phyloP scores from a whole-genome alignment of 176 grass and related monocot genomes.

The Hordeum vulgare region MorexV3_pseudomolecules_assembly NC_058521.1:145329128-145329627 shows the following conservation, averaged over 20 bases:
- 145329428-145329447: not conserved
- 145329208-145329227: not conserved
- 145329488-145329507: slow-evolving; percentile 18
- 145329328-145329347: no score
- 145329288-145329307: not conserved
- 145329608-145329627: slow-evolving; percentile 32
- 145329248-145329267: not conserved
- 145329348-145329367: no score
- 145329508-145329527: slow-evolving; percentile 57
- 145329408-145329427: not conserved
- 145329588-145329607: slow-evolving; percentile 49
- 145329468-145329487: not conserved
- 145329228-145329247: not conserved
- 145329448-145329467: not conserved
- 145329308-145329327: not conserved
- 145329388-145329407: not conserved
- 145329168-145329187: not conserved
- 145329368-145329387: not conserved
- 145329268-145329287: not conserved
- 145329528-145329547: slow-evolving; percentile 51
- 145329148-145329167: not conserved
- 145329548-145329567: slow-evolving; percentile 56
- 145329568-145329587: slow-evolving; percentile 56
- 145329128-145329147: not conserved
- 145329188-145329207: not conserved